Conservation (phyloP, 208 protist genomes). For the Trypanosoma platydactyli region DNA sequence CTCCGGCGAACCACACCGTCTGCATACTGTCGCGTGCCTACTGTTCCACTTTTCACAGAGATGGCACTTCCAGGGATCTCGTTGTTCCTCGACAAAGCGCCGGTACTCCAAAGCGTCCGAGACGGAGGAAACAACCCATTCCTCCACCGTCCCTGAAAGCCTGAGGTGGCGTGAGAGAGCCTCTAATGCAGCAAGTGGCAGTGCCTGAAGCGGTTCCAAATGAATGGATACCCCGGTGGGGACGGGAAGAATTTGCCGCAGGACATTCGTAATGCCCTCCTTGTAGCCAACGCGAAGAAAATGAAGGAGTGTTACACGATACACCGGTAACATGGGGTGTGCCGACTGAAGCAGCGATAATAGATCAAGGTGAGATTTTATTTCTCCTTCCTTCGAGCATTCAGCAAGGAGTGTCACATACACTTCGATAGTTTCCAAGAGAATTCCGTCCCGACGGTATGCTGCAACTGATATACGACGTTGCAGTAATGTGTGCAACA, state of each 20-base stretch:
- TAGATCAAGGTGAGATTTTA: conserved; percentile 2
- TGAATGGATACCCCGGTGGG: neutral
- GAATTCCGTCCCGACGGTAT: conserved; percentile 22
- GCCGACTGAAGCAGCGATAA: conserved; percentile 4
- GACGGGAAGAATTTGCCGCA: conserved; percentile 9
- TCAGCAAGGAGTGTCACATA: conserved; percentile 15
- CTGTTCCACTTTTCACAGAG: conserved; percentile 66
- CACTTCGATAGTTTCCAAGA: conserved; percentile 23
- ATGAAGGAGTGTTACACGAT: conserved; percentile 25
- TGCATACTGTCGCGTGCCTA: conserved; percentile 39
- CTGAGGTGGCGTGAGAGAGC: conserved; percentile 19
- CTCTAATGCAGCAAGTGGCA: conserved; percentile 39
- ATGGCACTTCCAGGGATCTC: conserved; percentile 60
- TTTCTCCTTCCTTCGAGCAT: neutral
- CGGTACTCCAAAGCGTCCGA: conserved; percentile 13
- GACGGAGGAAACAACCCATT: conserved; percentile 3
- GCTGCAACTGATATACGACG: neutral
- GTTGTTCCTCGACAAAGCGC: conserved; percentile 25
- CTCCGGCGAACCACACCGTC: conserved; percentile 40
- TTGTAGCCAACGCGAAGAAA: conserved; percentile 18
- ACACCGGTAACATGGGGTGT: conserved; percentile 16
- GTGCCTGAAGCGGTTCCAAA: conserved; percentile 25
- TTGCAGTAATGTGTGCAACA: conserved; percentile 15
- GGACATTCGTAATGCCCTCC: conserved; percentile 9
- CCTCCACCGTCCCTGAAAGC: neutral